Conservation (phyloP, 345 rosid genomes). For the Laguncularia racemosa region DNA sequence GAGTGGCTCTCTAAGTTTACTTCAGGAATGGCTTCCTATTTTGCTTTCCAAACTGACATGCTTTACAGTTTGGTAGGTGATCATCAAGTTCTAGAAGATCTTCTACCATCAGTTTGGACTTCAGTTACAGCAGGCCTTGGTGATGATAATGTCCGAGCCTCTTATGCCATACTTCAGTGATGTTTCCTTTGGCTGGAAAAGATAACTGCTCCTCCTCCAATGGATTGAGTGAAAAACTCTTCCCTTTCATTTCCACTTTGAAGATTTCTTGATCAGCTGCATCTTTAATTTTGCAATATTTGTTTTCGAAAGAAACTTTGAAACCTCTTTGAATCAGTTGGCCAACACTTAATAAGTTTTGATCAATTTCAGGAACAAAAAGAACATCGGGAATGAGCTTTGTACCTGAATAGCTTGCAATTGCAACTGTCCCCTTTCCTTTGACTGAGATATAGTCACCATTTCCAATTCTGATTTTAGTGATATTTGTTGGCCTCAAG, state of each 20-base stretch:
- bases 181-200: background rate
- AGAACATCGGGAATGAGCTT: conserved; percentile 2
- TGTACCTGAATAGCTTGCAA: background rate
- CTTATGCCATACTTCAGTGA: background rate
- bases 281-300: conserved; percentile 1
- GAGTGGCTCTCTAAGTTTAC: no score
- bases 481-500: no score
- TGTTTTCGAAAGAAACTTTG: conserved; percentile 2
- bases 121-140: no score
- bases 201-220: background rate
- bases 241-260: conserved; percentile 2
- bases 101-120: no score
- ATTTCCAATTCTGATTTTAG: background rate
- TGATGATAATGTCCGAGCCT: background rate
- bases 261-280: background rate
- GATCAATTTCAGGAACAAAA: conserved; percentile 3
- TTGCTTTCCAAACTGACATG: no score
- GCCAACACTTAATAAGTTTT: conserved; percentile 14
- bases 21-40: no score
- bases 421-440: background rate
- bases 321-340: conserved; percentile 3
- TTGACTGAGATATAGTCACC: background rate
- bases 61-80: no score
- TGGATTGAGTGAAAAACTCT: conserved; percentile 5
- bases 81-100: fast-evolving